Conservation (phyloP, 2,329 filamentous ascomycete genomes). For the Emergomyces pasteurianus region DNA sequence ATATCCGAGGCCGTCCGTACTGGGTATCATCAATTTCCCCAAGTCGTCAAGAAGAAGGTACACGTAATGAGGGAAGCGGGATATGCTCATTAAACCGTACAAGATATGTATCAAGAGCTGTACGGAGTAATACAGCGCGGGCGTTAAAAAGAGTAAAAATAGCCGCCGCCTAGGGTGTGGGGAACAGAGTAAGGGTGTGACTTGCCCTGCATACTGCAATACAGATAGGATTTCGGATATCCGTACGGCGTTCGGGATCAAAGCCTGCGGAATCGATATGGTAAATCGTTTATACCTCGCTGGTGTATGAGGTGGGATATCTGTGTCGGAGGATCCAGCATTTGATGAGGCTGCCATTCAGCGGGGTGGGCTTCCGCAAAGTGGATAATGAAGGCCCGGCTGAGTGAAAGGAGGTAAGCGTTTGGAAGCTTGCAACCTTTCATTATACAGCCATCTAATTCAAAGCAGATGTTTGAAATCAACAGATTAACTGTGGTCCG, state of each 20-base stretch:
- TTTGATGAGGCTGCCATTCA: neutral
- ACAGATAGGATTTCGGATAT: neutral
- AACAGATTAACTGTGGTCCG: neutral
- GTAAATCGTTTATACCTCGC: neutral
- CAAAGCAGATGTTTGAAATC: neutral
- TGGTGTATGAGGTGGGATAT: neutral
- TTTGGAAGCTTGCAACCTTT: neutral
- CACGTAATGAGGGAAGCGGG: neutral
- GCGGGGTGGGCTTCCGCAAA: neutral
- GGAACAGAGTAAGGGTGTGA: too few relatives aligned
- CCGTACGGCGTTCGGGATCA: neutral
- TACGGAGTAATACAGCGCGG: neutral
- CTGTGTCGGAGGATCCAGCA: neutral
- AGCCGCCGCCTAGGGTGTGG: too few relatives aligned
- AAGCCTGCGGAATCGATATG: neutral
- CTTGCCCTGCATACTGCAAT: neutral
- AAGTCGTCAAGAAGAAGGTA: too few relatives aligned
- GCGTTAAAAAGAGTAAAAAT: neutral
- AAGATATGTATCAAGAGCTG: neutral
- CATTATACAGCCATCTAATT: neutral
- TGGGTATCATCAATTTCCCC: neutral
- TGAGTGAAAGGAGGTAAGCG: neutral
- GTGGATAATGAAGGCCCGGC: neutral
- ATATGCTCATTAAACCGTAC: neutral
- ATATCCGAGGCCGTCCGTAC: neutral